Evolutionary conservation across 331 rosid species (phyloP), one percentile per base, ranked within the genome.

Genomic region (Stylosanthes scabra): DNA sequence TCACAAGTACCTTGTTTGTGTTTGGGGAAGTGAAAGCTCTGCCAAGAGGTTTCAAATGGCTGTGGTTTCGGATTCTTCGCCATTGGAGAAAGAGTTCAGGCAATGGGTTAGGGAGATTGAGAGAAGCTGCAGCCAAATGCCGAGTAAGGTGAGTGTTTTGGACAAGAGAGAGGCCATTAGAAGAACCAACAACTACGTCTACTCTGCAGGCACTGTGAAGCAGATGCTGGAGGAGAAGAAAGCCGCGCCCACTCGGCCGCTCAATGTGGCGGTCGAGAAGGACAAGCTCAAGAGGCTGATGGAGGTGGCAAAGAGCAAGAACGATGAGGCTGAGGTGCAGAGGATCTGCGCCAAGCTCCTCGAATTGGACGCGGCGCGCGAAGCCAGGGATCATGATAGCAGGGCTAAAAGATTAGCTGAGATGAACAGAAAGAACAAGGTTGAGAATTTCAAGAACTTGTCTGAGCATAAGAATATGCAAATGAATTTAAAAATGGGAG

Each of bases 191-290:
- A 34, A 65, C 4, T 90, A 78, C 25, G 66, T 84, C 20, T 90
- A 90, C 74, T 90, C 93, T 2, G 88, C 91, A 8, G 83, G 74
- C 11, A 82, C 89, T 0, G 91, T 86, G 75, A 90, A 80, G 74
- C 88, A 88, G 70, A 90, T 88, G 92, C 41, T 90, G 39, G 89
- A 86, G 80, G 89, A 84, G 83, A 90, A 87, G 56, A 84, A 79
- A 69, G 7, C 69, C 15, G 78, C 80, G 2, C 14, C 86, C 1
- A 75, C 83, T 39, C 84, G 87, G 78, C 91, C 91, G 1, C 20
- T 90, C 44, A 90, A 87, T 69, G 13, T 86, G 45, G 91, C 91
- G 9, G 89, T 90, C 10, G 93, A 87, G 82, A 87, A 90, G 82
- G 93, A 86, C 14, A 63, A 78, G 41, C 70, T 90, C 46, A 87